Evolutionary conservation across 75 land plant species (phyloP).

Genomic region (Selaginella moellendorffii): DNA sequence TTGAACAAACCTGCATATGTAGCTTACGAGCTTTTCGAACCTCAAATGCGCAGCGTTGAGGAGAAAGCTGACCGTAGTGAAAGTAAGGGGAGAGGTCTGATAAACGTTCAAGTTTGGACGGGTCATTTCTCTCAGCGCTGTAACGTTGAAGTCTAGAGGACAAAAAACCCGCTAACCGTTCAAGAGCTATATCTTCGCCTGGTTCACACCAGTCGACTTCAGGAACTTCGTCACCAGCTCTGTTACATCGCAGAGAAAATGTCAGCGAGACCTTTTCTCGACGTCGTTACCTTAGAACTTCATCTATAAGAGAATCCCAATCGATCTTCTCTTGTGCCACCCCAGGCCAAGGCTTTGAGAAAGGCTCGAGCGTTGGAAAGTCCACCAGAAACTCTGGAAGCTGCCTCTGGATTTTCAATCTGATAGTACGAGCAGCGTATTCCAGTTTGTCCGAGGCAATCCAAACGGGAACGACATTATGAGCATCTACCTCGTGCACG

Average conservation of each 20-base stretch:
- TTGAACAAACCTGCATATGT: slow-evolving; percentile 44
- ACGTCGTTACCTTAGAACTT: slow-evolving; percentile 40
- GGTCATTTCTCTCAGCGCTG: slow-evolving; percentile 59
- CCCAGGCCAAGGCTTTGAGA: slow-evolving; percentile 31
- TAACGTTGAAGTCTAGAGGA: slow-evolving; percentile 43
- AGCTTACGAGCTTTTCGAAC: slow-evolving; percentile 38
- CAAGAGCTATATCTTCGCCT: slow-evolving; percentile 80
- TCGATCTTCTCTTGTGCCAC: slow-evolving; percentile 27
- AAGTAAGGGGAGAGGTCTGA: slow-evolving; percentile 88
- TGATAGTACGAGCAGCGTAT: slow-evolving; percentile 69
- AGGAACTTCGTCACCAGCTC: slow-evolving; percentile 86
- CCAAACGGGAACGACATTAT: slow-evolving; percentile 92
- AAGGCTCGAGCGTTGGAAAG: slow-evolving; percentile 33
- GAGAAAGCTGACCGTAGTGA: slow-evolving; percentile 90
- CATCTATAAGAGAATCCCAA: slow-evolving; percentile 62
- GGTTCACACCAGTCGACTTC: slow-evolving; percentile 84
- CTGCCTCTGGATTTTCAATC: slow-evolving; percentile 60
- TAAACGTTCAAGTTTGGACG: slow-evolving; percentile 55
- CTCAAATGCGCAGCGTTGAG: slow-evolving; percentile 88
- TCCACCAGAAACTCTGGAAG: slow-evolving; percentile 75
- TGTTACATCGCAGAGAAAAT: slow-evolving; percentile 7
- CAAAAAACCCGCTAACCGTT: slow-evolving; percentile 12
- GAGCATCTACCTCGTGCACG: slow-evolving; percentile 91
- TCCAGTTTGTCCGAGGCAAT: slow-evolving; percentile 73
- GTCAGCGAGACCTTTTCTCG: no score